phyloP scores from a whole-genome alignment of 257 asterid genomes.

The Cruciata laevipes region DNA sequence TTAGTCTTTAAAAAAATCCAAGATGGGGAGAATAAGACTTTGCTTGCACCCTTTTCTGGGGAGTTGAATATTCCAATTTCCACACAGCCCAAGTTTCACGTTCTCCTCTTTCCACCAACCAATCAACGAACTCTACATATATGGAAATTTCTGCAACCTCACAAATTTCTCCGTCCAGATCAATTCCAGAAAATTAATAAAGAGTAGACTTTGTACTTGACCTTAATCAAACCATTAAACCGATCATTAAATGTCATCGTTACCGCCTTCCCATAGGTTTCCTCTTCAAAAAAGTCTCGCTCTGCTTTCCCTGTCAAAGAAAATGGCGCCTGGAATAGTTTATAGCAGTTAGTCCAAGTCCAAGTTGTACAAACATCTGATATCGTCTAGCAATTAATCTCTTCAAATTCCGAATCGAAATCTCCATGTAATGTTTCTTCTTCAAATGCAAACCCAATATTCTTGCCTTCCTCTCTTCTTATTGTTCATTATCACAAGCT shows the following conservation, averaged over 20 bases:
- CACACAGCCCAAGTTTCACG: neutral
- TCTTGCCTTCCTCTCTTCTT: slow-evolving; percentile 2
- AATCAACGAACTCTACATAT: neutral
- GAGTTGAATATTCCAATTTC: neutral
- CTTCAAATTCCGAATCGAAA: neutral
- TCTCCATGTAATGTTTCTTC: neutral
- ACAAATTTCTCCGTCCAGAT: neutral
- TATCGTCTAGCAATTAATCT: neutral
- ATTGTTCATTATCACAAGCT: neutral
- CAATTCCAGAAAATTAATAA: neutral
- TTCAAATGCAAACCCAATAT: slow-evolving; percentile 15
- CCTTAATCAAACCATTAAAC: neutral
- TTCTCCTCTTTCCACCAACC: neutral
- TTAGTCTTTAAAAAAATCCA: too few relatives aligned
- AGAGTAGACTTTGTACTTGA: neutral
- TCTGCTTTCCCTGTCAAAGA: slow-evolving; percentile 6
- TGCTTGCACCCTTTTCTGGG: too few relatives aligned
- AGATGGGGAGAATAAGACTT: too few relatives aligned
- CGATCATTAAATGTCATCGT: neutral
- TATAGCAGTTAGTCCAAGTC: neutral
- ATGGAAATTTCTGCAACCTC: neutral
- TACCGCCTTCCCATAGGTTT: neutral
- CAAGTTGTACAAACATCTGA: neutral
- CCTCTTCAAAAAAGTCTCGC: neutral
- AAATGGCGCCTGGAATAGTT: neutral